Percentiles rank a stretch among this genome's conserved stretches.
Evolutionary conservation across 2,329 filamentous ascomycete genomes (phyloP).

Genomic region (Beauveria scarabaeidicola): DNA sequence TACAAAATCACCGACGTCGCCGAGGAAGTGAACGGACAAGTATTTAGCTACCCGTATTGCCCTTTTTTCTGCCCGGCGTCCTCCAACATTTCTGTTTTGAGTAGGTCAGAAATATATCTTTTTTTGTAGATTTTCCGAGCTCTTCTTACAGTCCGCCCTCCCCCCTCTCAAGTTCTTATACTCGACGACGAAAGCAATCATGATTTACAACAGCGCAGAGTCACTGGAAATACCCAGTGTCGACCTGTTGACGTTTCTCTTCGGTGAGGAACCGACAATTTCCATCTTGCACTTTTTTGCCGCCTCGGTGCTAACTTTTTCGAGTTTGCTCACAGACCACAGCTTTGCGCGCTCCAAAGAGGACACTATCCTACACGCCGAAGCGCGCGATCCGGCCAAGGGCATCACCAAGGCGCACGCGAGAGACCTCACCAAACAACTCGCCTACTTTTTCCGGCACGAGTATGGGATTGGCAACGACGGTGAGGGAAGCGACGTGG

Average conservation of each 20-base stretch:
- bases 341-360: conserved; percentile 27
- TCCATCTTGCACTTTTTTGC: background rate
- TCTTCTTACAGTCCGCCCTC: no score
- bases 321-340: conserved; percentile 22
- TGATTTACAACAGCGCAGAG: conserved; percentile 29
- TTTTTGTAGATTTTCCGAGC: no score
- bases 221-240: conserved; percentile 27
- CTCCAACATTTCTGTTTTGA: no score
- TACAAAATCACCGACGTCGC: background rate
- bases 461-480: conserved; percentile 42
- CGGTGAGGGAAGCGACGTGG: conserved; percentile 42
- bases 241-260: conserved; percentile 35
- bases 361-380: conserved; percentile 45
- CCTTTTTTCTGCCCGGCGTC: background rate
- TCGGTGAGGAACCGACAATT: conserved; percentile 24
- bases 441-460: conserved; percentile 46
- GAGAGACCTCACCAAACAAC: conserved; percentile 38
- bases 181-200: conserved; percentile 4
- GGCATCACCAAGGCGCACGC: conserved; percentile 44
- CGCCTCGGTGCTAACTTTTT: background rate
- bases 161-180: background rate
- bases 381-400: conserved; percentile 47
- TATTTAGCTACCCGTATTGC: background rate
- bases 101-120: no score
- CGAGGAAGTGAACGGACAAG: background rate